Evolutionary conservation across 345 rosid genomes (phyloP).

Genomic region (Populus euphratica): DNA sequence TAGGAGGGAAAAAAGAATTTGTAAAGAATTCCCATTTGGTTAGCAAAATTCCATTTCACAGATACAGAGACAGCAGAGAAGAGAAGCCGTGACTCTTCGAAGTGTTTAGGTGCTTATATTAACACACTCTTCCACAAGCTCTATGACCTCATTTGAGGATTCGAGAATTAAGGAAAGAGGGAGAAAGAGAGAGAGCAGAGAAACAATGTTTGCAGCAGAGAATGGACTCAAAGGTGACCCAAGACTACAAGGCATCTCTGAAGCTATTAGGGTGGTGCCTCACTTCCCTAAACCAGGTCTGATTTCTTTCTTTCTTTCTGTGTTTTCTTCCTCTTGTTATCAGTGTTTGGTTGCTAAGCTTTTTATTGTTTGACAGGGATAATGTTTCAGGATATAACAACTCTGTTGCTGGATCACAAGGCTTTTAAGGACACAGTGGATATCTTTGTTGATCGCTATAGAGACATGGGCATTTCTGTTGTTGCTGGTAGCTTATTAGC

Average conservation of each 20-base stretch:
- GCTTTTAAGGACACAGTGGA: slow-evolving; percentile 86
- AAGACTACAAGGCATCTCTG: slow-evolving; percentile 56
- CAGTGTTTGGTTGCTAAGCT: not conserved
- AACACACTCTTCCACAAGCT: not conserved
- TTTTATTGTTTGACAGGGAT: slow-evolving; percentile 48
- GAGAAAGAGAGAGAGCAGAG: not conserved
- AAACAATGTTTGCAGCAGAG: slow-evolving; percentile 66
- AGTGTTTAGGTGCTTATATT: not conserved
- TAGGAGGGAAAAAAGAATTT: slow-evolving; percentile 21
- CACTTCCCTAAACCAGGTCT: slow-evolving; percentile 72
- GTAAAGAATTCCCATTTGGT: not conserved
- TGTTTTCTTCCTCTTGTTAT: not conserved
- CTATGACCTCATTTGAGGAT: not conserved
- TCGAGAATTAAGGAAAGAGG: not conserved
- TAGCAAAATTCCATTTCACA: not conserved
- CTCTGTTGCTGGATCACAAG: slow-evolving; percentile 78
- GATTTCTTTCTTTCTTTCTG: not conserved
- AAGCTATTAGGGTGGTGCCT: slow-evolving; percentile 69
- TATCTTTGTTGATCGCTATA: slow-evolving; percentile 91
- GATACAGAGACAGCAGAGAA: not conserved
- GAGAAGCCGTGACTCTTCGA: not conserved
- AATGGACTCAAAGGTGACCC: slow-evolving; percentile 77
- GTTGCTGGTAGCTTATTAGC: slow-evolving; percentile 65
- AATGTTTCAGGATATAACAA: slow-evolving; percentile 96
- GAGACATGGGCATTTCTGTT: slow-evolving; percentile 75